These are phyloP conservation scores for Colletotrichum noveboracense DNA, from an alignment of 2,329 filamentous ascomycete genomes.

Conservation along the genomic window DNA sequence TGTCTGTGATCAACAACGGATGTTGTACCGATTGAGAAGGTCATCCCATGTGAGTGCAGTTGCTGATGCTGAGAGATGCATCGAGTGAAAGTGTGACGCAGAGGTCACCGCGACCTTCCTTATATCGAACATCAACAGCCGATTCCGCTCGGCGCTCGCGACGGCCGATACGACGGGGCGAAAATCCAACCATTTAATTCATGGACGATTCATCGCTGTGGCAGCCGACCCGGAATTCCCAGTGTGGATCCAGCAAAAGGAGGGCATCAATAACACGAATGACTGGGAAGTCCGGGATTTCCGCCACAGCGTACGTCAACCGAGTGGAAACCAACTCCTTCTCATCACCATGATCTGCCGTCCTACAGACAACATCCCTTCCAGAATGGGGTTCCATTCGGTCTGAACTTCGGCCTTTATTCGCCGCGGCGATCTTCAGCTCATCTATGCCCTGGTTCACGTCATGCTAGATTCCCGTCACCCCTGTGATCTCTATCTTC, in stretches of 20 bases:
- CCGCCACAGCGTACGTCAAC: background rate
- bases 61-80: background rate
- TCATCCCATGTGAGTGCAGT: background rate
- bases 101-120: background rate
- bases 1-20: background rate
- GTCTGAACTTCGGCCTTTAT: background rate
- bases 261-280: background rate
- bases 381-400: background rate
- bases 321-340: background rate
- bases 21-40: background rate
- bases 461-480: slow-evolving; percentile 4
- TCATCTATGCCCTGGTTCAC: background rate
- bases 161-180: background rate
- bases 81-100: background rate
- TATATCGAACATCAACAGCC: background rate
- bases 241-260: background rate
- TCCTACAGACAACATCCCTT: background rate
- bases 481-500: background rate
- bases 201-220: background rate
- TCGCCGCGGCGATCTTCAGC: background rate
- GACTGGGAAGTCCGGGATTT: background rate
- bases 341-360: background rate
- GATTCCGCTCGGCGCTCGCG: background rate
- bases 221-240: background rate
- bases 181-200: background rate